These are phyloP conservation scores for Exophiala sp. DNA, from an alignment of 2,329 filamentous ascomycete species.

Conservation along the genomic window DNA sequence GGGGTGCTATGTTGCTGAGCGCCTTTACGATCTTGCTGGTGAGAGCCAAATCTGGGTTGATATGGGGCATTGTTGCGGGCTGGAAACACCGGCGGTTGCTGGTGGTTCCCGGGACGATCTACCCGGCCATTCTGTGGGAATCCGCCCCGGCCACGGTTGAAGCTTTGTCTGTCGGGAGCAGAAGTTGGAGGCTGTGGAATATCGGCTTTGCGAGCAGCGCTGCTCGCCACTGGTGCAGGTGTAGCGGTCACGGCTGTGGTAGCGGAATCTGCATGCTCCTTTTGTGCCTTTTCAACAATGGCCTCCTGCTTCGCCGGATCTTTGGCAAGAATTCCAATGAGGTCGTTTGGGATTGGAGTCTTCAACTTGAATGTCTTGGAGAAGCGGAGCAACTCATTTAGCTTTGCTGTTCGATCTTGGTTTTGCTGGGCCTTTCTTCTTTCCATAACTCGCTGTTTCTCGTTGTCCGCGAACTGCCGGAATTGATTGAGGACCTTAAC, in stretches of 20 bases:
- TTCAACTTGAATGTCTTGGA: slow-evolving; percentile 88
- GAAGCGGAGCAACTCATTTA: slow-evolving; percentile 94
- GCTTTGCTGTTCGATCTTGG: slow-evolving; percentile 80
- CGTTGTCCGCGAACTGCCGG: slow-evolving; percentile 57
- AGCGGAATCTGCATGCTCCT: slow-evolving; percentile 59
- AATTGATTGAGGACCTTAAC: slow-evolving; percentile 57
- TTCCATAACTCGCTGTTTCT: slow-evolving; percentile 57
- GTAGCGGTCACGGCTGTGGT: slow-evolving; percentile 29
- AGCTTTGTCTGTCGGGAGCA: slow-evolving; percentile 45
- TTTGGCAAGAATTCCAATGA: slow-evolving; percentile 93
- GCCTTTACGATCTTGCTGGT: slow-evolving; percentile 27
- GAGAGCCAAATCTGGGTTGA: slow-evolving; percentile 14
- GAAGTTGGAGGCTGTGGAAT: slow-evolving; percentile 34
- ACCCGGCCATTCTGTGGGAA: slow-evolving; percentile 28
- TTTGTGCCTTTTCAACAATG: slow-evolving; percentile 81
- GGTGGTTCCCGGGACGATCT: slow-evolving; percentile 35
- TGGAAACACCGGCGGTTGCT: slow-evolving; percentile 24
- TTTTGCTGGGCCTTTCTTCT: slow-evolving; percentile 50
- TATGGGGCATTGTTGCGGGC: slow-evolving; percentile 14
- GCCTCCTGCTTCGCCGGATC: slow-evolving; percentile 90
- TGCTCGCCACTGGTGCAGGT: slow-evolving; percentile 38
- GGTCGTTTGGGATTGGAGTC: slow-evolving; percentile 82
- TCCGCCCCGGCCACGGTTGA: slow-evolving; percentile 43
- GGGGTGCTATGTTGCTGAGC: slow-evolving; percentile 35
- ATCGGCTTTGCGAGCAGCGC: slow-evolving; percentile 50